Base-by-base conservation (phyloP, 768 basidiomycete genomes). In the Tricholoma matsutake region DNA sequence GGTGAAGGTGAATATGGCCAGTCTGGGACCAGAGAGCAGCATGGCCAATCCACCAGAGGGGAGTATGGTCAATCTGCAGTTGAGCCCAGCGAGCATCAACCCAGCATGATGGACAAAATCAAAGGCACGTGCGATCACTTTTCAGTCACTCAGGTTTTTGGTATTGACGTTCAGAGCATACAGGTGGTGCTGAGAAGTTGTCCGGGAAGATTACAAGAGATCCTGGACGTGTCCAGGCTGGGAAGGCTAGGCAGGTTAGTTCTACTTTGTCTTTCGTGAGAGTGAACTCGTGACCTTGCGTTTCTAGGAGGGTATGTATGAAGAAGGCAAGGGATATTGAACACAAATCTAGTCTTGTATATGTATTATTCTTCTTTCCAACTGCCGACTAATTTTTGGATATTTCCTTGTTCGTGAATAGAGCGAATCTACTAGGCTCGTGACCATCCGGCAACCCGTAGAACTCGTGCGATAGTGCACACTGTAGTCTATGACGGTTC, bases 171-270 rank as follows among this genome's bases (percentile, higher is more conserved):
- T 25, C 6, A 3, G 4, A 9, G 2, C 4, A 1, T 13, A 16
- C 18, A 71, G 70, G 70, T 13, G 67, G 67, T 22, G 60, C 64
- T 1, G 71, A 72, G 63, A 68, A 67, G 10, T 35, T 68, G 2
- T 60, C 64, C 6, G 69, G 69, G 0, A 72, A 72, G 59, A 49
- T 68, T 22, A 57, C 68, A 3, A 64, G 62, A 8, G 64, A 72
- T 32, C 64, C 64, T 5, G 68, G 67, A 0, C 54, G 68, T 18
- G 58, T 59, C 8, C 64, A 70, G 61, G 61, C 56, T 35, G 71
- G 71, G 6, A 62, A 71, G 56, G 65, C 66, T 49, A 64, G 67
- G 51, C 58, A 59, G 61, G 58, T 63, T 58, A 28, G 56, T 49
- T 49, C 47, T 28, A 16, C 18, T 20, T 2, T 28, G 9, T 28